Conservation (phyloP, 2,329 filamentous ascomycete genomes). For the Metarhizium anisopliae region DNA sequence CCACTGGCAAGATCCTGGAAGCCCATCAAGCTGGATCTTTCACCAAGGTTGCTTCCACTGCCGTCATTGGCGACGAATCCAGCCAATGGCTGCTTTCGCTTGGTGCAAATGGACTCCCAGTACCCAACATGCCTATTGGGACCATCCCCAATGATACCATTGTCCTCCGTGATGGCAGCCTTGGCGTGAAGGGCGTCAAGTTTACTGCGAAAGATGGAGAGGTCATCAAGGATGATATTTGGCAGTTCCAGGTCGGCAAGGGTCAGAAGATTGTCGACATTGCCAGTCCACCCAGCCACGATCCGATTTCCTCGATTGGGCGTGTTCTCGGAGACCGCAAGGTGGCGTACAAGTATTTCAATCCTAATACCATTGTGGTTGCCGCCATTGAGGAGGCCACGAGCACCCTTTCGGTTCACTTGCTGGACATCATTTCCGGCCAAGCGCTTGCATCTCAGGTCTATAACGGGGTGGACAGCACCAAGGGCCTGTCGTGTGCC, state of each 20-base stretch:
- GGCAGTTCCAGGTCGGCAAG: slow-evolving; percentile 62
- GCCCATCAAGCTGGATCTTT: not conserved
- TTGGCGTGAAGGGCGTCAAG: slow-evolving; percentile 45
- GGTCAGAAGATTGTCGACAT: slow-evolving; percentile 62
- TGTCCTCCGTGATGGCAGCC: slow-evolving; percentile 40
- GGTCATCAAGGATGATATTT: slow-evolving; percentile 43
- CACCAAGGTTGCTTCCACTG: slow-evolving; percentile 27
- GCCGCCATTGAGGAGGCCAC: slow-evolving; percentile 54
- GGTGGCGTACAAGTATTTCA: slow-evolving; percentile 97
- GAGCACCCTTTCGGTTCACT: slow-evolving; percentile 59
- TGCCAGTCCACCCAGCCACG: slow-evolving; percentile 60
- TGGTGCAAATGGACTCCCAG: slow-evolving; percentile 35
- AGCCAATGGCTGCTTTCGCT: slow-evolving; percentile 48
- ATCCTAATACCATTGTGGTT: slow-evolving; percentile 74
- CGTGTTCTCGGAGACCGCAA: slow-evolving; percentile 83
- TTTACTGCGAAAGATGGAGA: slow-evolving; percentile 35
- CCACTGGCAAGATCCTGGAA: slow-evolving; percentile 37
- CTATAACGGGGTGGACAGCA: slow-evolving; percentile 65
- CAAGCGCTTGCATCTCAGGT: slow-evolving; percentile 63
- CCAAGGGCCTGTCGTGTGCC: slow-evolving; percentile 64
- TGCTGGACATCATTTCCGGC: slow-evolving; percentile 82
- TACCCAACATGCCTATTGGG: slow-evolving; percentile 35
- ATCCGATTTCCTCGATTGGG: slow-evolving; percentile 90
- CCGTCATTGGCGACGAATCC: slow-evolving; percentile 40
- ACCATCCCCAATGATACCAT: slow-evolving; percentile 43